Percentiles rank a stretch among this genome's conserved stretches.
phyloP scores from a whole-genome alignment of 306 rosid genomes.

The Prunus fruticosa region DNA sequence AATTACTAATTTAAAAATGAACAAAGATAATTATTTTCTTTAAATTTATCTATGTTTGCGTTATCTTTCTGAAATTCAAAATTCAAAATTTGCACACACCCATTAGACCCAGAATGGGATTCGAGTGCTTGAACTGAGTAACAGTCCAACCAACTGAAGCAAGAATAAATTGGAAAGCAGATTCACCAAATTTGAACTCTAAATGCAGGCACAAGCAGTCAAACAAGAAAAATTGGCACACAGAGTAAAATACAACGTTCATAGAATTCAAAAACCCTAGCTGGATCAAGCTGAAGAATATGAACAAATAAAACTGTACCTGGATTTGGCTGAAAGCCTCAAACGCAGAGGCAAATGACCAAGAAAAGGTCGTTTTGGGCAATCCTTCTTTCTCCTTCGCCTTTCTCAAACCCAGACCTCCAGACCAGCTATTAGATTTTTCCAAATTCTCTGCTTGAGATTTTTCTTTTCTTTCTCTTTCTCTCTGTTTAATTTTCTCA shows the following conservation, averaged over 20 bases:
- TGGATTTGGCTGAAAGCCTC: slow-evolving; percentile 3
- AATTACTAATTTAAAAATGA: not conserved
- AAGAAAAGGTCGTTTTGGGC: slow-evolving; percentile 10
- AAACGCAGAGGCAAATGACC: not conserved
- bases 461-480: not conserved
- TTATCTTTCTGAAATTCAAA: not conserved
- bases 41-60: not conserved
- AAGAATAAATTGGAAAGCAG: not conserved
- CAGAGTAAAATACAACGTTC: not conserved
- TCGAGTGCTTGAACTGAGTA: not conserved
- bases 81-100: not conserved
- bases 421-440: slow-evolving; percentile 7
- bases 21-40: not conserved
- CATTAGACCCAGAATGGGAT: not conserved
- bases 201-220: slow-evolving; percentile 2
- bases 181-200: not conserved
- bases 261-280: slow-evolving; percentile 19
- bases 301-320: slow-evolving; percentile 13
- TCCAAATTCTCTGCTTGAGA: slow-evolving; percentile 15
- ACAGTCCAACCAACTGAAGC: not conserved
- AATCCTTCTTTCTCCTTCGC: not conserved
- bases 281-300: slow-evolving; percentile 22
- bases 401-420: not conserved
- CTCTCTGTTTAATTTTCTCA: not conserved
- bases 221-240: not conserved